phyloP scores from a whole-genome alignment of 768 basidiomycete genomes.

The Trametes coccinea region DNA sequence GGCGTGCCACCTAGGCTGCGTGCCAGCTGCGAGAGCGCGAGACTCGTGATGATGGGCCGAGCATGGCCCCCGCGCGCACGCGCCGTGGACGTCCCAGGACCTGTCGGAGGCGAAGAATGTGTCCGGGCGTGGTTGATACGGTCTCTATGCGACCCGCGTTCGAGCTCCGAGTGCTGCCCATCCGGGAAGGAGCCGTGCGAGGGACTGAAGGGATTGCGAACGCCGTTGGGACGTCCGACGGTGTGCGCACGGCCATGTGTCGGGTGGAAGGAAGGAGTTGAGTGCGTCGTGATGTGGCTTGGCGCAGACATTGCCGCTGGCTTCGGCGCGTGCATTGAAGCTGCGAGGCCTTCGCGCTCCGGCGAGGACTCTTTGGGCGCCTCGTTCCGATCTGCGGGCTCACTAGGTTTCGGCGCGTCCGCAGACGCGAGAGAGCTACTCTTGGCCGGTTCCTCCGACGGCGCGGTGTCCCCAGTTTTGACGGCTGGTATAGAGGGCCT shows the following conservation, averaged over 20 bases:
- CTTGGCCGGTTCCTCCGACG: conserved; percentile 3
- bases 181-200: conserved; percentile 38
- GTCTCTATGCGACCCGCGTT: conserved; percentile 41
- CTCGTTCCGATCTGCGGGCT: conserved; percentile 14
- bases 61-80: conserved; percentile 44
- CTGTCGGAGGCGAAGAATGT: conserved; percentile 64
- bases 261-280: conserved; percentile 34
- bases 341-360: conserved; percentile 37
- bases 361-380: conserved; percentile 31
- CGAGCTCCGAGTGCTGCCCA: conserved; percentile 34
- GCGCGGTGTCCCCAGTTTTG: background rate
- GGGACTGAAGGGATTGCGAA: conserved; percentile 31
- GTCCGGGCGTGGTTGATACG: conserved; percentile 53
- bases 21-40: conserved; percentile 66
- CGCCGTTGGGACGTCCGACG: conserved; percentile 43
- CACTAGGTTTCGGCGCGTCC: conserved; percentile 12
- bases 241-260: conserved; percentile 60
- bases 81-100: conserved; percentile 32
- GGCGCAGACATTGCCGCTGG: conserved; percentile 42
- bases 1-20: conserved; percentile 52
- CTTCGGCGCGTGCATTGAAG: conserved; percentile 60
- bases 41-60: conserved; percentile 73
- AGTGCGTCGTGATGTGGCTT: conserved; percentile 36
- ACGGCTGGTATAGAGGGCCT: conserved; percentile 2
- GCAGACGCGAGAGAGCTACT: conserved; percentile 8